Evolutionary conservation across 805 yeast genomes (phyloP), one percentile per base, ranked within the genome.

Genomic region (Henningerozyma blattae): DNA sequence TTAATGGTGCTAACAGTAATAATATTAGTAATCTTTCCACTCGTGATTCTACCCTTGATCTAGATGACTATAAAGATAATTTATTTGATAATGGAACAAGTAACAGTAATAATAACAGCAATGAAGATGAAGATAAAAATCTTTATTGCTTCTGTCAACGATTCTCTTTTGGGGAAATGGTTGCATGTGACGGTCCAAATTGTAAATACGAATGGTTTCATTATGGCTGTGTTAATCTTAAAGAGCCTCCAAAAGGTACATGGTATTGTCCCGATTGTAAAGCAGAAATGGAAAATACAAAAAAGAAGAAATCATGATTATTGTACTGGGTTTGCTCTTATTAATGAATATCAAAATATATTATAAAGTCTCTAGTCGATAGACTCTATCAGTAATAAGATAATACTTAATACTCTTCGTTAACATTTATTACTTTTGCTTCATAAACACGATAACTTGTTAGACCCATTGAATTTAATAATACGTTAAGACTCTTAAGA

Each of bases 151-250:
- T 82, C 60, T 89, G 98, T 52, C 93, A 85, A 51, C 85, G 87
- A 45, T 93, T 82, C 0, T 86, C 96, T 0, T 84, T 79, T 58
- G 98, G 98, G 17, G 84, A 78, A 47, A 89, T 89, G 98, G 84
- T 89, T 44, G 96, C 91, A 0, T 89, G 98, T 59, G 98, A 89
- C 53, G 82, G 85, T 42, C 80, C 79, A 17, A 76, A 79, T 46
- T 91, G 98, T 63, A 73, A 76, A 50, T 76, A 67, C 43, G 95
- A 85, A 54, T 89, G 97, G 97, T 89, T 89, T 61, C 98, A 91
- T 58, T 89, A 87, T 67, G 79, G 77, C 36, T 91, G 98, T 64
- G 95, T 89, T 28, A 94, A 94, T 1, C 63, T 89, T 39, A 77
- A 75, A 15, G 77, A 75, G 33, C 95, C 94, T 4, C 97, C 97